Evolutionary conservation across 2,329 filamentous ascomycete species (phyloP), one percentile per base, ranked within the genome.

Genomic region (Trichoderma gracile): DNA sequence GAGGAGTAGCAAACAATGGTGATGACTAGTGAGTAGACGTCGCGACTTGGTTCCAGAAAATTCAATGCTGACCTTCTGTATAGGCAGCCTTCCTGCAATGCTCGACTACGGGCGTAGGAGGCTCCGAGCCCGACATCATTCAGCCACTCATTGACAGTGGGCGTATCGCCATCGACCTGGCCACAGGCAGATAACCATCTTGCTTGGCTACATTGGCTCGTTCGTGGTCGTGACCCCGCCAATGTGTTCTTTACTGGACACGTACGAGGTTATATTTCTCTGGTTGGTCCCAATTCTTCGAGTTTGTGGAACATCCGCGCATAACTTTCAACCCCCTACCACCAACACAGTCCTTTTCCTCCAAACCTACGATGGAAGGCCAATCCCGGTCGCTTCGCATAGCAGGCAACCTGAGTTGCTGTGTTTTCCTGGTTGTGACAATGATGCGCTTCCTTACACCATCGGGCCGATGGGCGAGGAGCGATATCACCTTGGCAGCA

Each of bases 381-480:
- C 27, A n/a, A 3, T 5, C 5, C n/a, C 23, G n/a, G 21, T 9
- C 19, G 7, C 7, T 57, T 23, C 25, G 27, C 12, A 43, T 23
- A 15, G 19, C 55, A 23, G 21, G 4, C 25, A 38, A 47, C 19
- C 17, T 8, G 23, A 42, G 9, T 50, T 30, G 17, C 5, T 5
- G 7, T 52, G n/a, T 12, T 21, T 21, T 25, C 17, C 47, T 2
- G 9, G n/a, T 14, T 3, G 30, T 40, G 54, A 47, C n/a, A 27
- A n/a, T 46, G n/a, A n/a, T 19, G 4, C 12, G 30, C 12, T 14
- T 42, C 14, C 14, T 5, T 33, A 17, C 25, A 14, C 27, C n/a
- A n/a, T 61, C 47, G 47, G 57, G 12, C 57, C 57, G 57, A 43
- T 61, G 57, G n/a, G 5, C 47, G 52, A 61, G 23, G 14, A 52